Conservation (phyloP, 2,329 filamentous ascomycete genomes). For the Aureobasidium sp. region DNA sequence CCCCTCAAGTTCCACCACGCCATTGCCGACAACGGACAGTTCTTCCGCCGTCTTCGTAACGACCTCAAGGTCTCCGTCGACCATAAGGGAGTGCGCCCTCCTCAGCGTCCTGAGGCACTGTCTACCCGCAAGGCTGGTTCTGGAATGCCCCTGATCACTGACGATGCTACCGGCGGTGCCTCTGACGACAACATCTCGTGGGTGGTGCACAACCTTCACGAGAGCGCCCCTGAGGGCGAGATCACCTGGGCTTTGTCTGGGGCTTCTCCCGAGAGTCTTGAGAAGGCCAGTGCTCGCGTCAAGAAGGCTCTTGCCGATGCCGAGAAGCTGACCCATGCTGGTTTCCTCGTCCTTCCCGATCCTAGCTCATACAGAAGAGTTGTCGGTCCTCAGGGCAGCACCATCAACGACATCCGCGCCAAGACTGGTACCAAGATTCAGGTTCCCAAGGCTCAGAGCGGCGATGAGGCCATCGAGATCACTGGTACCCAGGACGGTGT, state of each 20-base stretch:
- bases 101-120: constrained; percentile 53
- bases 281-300: constrained; percentile 72
- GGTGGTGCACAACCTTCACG: constrained; percentile 72
- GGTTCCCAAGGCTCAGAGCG: constrained; percentile 68
- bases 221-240: constrained; percentile 51
- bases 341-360: constrained; percentile 85
- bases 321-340: constrained; percentile 62
- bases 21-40: constrained; percentile 80
- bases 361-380: constrained; percentile 84
- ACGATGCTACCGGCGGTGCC: constrained; percentile 49
- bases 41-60: constrained; percentile 85
- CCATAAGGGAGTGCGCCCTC: constrained; percentile 73
- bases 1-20: constrained; percentile 76
- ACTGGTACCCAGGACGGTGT: constrained; percentile 71
- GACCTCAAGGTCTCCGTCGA: constrained; percentile 87
- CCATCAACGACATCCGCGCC: constrained; percentile 88
- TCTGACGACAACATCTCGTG: constrained; percentile 68
- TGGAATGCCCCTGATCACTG: constrained; percentile 83
- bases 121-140: constrained; percentile 48
- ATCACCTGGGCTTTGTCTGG: constrained; percentile 90
- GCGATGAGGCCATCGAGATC: constrained; percentile 82
- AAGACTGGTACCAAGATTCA: constrained; percentile 91
- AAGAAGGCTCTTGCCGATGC: constrained; percentile 66
- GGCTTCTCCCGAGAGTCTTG: constrained; percentile 61
- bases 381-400: constrained; percentile 79